phyloP scores from a whole-genome alignment of 345 rosid species.

The Atalantia buxifolia region DNA sequence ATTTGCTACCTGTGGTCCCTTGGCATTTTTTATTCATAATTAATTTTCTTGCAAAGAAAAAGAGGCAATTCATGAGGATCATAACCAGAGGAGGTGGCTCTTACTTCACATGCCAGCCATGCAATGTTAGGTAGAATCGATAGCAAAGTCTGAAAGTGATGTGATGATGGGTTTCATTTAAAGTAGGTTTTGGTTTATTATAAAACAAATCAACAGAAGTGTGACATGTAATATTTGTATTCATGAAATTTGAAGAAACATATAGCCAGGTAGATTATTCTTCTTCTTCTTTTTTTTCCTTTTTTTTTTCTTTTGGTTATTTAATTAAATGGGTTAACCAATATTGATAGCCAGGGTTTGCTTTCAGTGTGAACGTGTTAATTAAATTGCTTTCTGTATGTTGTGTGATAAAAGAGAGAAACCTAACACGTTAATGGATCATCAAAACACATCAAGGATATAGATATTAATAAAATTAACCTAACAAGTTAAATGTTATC shows the following conservation, averaged over 20 bases:
- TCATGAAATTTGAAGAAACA: background rate
- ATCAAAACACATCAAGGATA: background rate
- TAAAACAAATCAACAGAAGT: background rate
- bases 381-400: too few species aligned
- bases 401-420: background rate
- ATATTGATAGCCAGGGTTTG: background rate
- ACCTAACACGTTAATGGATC: background rate
- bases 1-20: slow-evolving; percentile 12
- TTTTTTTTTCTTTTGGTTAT: background rate
- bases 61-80: slow-evolving; percentile 28
- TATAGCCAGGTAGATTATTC: background rate
- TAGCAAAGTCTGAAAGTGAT: slow-evolving; percentile 24
- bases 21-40: too few species aligned
- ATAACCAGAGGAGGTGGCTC: slow-evolving; percentile 29
- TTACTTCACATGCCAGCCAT: slow-evolving; percentile 26
- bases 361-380: background rate
- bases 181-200: background rate
- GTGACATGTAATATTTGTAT: background rate
- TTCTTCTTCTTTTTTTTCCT: too few species aligned
- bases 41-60: background rate
- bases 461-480: background rate
- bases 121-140: slow-evolving; percentile 27
- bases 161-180: slow-evolving; percentile 11
- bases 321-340: too few species aligned
- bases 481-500: slow-evolving; percentile 3